These are phyloP conservation scores for Nakazawaea holstii DNA, from an alignment of 805 yeast species.

Conservation along the genomic window DNA sequence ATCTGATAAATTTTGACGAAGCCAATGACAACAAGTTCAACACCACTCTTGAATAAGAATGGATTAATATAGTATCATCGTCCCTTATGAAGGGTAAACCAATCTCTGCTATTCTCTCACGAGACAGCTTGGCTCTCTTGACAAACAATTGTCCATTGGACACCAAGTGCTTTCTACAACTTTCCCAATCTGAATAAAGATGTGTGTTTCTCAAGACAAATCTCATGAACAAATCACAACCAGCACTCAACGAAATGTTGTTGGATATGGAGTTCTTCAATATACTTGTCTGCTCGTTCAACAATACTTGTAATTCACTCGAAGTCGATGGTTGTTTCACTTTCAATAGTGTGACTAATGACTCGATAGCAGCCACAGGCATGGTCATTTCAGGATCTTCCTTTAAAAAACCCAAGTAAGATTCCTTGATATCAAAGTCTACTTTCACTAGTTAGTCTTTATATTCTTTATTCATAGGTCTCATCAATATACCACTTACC, in stretches of 20 bases:
- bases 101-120: slow-evolving; percentile 80
- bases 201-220: slow-evolving; percentile 88
- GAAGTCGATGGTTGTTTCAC: slow-evolving; percentile 89
- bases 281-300: slow-evolving; percentile 69
- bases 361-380: slow-evolving; percentile 99
- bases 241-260: slow-evolving; percentile 91
- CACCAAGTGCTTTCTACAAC: slow-evolving; percentile 80
- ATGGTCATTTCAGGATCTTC: slow-evolving; percentile 97
- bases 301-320: slow-evolving; percentile 80
- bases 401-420: slow-evolving; percentile 72
- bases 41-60: slow-evolving; percentile 90
- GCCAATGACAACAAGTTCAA: slow-evolving; percentile 71
- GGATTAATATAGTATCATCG: slow-evolving; percentile 86
- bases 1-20: slow-evolving; percentile 69
- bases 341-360: slow-evolving; percentile 76
- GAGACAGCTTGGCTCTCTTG: slow-evolving; percentile 83
- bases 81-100: slow-evolving; percentile 90
- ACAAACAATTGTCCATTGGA: slow-evolving; percentile 92
- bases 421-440: slow-evolving; percentile 73
- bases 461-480: background rate
- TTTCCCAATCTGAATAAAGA: slow-evolving; percentile 90
- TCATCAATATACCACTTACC: background rate
- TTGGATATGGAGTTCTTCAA: slow-evolving; percentile 79
- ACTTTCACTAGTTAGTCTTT: background rate
- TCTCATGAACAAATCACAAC: slow-evolving; percentile 93